Percentiles rank a stretch among this genome's conserved stretches.
These are phyloP conservation scores for Prunus mongolica DNA, from an alignment of 306 rosid species.

Conservation along the genomic window DNA sequence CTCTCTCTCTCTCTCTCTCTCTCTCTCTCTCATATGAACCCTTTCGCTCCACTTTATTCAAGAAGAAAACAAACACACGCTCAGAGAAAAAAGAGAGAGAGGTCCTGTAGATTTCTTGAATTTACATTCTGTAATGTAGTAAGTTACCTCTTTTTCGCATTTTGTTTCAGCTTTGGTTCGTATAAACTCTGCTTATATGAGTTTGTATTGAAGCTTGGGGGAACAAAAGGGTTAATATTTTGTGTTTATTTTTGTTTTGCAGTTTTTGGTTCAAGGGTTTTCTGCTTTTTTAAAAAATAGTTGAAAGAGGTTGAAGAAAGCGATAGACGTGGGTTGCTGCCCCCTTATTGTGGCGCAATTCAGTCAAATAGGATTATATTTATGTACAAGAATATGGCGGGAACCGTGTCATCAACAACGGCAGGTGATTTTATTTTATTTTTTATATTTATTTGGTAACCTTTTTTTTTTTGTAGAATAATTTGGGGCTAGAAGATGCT, in stretches of 20 bases:
- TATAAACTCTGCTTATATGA: not conserved
- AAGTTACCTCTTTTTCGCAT: not conserved
- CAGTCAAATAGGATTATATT: conserved; percentile 62
- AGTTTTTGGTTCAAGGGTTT: conserved; percentile 9
- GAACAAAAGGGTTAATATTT: not conserved
- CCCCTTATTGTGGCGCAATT: conserved; percentile 66
- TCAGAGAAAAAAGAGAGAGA: not conserved
- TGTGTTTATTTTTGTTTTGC: not conserved
- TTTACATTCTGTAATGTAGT: not conserved
- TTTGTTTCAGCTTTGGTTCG: not conserved
- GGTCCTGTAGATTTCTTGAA: not conserved
- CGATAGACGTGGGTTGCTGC: conserved; percentile 68
- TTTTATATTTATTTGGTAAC: not conserved
- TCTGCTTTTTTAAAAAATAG: not conserved
- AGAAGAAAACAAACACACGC: conserved; percentile 13
- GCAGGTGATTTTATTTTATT: conserved; percentile 29
- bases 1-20: conserved; percentile 4
- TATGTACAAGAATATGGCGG: conserved; percentile 49
- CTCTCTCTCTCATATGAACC: not conserved
- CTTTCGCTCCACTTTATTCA: conserved; percentile 27
- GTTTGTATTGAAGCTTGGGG: not conserved
- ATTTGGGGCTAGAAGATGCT: not conserved
- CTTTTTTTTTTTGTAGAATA: not conserved
- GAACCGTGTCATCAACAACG: conserved; percentile 40
- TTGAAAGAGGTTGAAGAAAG: conserved; percentile 31